Conservation (phyloP, 1,139 yeast species). For the Nematodospora anomalae region DNA sequence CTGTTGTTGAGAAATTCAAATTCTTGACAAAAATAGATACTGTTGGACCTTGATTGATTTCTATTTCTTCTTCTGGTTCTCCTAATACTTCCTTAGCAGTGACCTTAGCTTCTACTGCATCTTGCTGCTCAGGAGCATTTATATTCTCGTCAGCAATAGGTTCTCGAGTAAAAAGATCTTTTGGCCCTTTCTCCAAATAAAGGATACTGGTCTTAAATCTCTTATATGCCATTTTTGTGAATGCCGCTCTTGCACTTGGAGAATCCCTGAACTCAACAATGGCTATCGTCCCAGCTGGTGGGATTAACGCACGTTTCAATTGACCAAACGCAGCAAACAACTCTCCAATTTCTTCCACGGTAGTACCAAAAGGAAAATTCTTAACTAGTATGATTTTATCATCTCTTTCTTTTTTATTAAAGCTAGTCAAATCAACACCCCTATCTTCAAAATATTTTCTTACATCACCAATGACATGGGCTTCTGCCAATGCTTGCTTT, state of each 20-base stretch:
- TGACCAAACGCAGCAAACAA: conserved; percentile 80
- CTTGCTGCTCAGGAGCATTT: conserved; percentile 14
- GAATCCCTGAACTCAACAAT: conserved; percentile 87
- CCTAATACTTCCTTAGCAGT: conserved; percentile 31
- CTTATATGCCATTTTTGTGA: conserved; percentile 81
- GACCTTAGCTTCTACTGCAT: conserved; percentile 34
- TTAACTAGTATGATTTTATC: conserved; percentile 81
- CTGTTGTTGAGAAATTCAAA: conserved; percentile 79
- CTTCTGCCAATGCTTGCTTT: conserved; percentile 97
- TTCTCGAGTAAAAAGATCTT: conserved; percentile 67
- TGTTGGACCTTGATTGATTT: conserved; percentile 61
- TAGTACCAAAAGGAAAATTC: conserved; percentile 87
- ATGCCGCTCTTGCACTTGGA: conserved; percentile 87
- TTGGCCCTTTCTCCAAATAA: conserved; percentile 93
- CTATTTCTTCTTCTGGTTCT: conserved; percentile 40
- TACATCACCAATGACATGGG: conserved; percentile 90
- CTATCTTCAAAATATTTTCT: conserved; percentile 79
- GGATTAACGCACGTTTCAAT: conserved; percentile 79
- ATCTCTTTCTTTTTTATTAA: conserved; percentile 71
- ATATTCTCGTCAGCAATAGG: conserved; percentile 42
- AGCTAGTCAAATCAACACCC: conserved; percentile 81
- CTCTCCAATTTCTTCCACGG: conserved; percentile 76
- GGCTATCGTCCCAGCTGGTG: conserved; percentile 96
- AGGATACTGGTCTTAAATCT: conserved; percentile 83
- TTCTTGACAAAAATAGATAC: conserved; percentile 90